A percentile compares a stretch with the other conserved stretches of the same genome.
Conservation (phyloP, 129 eudicot genomes). For the Centaurea solstitialis region DNA sequence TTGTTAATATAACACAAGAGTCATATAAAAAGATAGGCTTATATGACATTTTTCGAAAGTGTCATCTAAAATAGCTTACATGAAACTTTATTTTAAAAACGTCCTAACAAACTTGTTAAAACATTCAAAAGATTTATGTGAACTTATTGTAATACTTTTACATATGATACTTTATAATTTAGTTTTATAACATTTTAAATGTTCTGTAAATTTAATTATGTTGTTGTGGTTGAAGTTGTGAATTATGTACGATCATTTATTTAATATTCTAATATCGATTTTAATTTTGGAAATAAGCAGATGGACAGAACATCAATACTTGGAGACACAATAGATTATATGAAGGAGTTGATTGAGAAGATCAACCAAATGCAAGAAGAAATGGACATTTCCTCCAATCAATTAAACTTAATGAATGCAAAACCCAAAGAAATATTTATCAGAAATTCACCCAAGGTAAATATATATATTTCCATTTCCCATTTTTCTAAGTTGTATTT, state of each 20-base stretch:
- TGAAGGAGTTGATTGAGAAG: slow-evolving; percentile 72
- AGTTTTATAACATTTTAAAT: too few relatives aligned
- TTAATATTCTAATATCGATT: neutral
- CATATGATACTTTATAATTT: too few relatives aligned
- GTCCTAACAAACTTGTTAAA: too few relatives aligned
- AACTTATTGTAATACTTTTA: too few relatives aligned
- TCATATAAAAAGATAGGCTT: too few relatives aligned
- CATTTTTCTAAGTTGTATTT: neutral
- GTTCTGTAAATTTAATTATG: too few relatives aligned
- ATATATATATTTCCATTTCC: neutral
- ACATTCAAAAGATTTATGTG: too few relatives aligned
- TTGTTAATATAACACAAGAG: too few relatives aligned
- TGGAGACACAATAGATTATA: slow-evolving; percentile 90
- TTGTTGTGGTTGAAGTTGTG: neutral
- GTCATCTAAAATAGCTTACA: too few relatives aligned
- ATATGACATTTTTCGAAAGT: too few relatives aligned
- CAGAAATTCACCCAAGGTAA: slow-evolving; percentile 85
- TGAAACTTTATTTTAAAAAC: too few relatives aligned
- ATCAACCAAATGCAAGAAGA: slow-evolving; percentile 61
- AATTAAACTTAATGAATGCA: slow-evolving; percentile 34
- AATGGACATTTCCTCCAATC: slow-evolving; percentile 16
- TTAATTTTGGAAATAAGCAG: slow-evolving; percentile 26
- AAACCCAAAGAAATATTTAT: slow-evolving; percentile 54
- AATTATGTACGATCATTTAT: neutral
- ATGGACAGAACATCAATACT: slow-evolving; percentile 96